A percentile compares a stretch with the other conserved stretches of the same genome.
Conservation (phyloP, 139 green algal genomes). For the Chlamydomonas incerta region DNA sequence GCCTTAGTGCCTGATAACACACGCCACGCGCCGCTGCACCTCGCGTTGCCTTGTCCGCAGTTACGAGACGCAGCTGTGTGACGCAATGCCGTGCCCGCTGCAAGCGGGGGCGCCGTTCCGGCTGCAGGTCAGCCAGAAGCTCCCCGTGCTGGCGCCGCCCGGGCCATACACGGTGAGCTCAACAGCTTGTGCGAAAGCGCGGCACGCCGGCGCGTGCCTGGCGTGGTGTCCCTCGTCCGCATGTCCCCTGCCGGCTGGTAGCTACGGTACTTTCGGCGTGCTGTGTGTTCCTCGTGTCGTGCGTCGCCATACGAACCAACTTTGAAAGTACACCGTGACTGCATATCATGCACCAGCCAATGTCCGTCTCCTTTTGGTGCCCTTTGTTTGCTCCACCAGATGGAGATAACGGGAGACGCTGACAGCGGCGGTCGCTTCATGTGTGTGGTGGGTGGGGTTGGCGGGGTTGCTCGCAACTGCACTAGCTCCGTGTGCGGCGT, state of each 20-base stretch:
- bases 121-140: constrained; percentile 30
- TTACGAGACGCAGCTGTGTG: constrained; percentile 18
- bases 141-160: constrained; percentile 30
- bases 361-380: background rate
- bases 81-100: constrained; percentile 19
- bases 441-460: background rate
- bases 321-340: too few relatives aligned
- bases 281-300: too few relatives aligned
- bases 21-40: background rate
- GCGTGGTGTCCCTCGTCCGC: too few relatives aligned
- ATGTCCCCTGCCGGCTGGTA: too few relatives aligned
- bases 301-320: too few relatives aligned
- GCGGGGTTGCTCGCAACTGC: too few relatives aligned
- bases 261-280: too few relatives aligned
- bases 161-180: background rate
- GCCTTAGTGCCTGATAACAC: too few relatives aligned
- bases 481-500: too few relatives aligned
- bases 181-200: background rate
- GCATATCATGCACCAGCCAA: too few relatives aligned
- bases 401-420: constrained; percentile 35
- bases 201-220: background rate
- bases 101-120: background rate
- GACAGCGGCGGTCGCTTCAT: background rate
- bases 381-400: too few relatives aligned
- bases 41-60: background rate